Conservation (phyloP, 768 basidiomycete species). For the Xerocomellus chrysenteron region DNA sequence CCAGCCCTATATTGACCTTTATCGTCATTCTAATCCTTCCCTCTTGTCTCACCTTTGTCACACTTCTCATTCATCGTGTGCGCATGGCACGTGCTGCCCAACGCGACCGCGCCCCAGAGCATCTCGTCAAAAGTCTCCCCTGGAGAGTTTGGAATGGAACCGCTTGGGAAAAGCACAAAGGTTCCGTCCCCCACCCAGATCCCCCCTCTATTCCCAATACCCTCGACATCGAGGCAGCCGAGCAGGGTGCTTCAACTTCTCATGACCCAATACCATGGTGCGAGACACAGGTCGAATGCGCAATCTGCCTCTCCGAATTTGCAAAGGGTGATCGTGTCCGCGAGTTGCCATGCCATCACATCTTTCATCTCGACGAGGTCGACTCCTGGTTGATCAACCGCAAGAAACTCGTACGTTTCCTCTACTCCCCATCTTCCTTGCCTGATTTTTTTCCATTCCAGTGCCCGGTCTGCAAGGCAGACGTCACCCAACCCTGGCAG, state of each 20-base stretch:
- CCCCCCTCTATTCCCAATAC: constrained; percentile 22
- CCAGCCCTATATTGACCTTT: constrained; percentile 81
- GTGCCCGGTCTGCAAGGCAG: constrained; percentile 93
- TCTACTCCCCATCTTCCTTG: neutral
- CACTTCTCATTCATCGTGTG: constrained; percentile 85
- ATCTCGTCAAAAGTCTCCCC: constrained; percentile 73
- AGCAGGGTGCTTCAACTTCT: constrained; percentile 21
- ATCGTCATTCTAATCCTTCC: constrained; percentile 88
- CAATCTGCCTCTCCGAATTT: constrained; percentile 90
- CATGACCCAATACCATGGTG: constrained; percentile 65
- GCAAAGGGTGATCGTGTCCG: constrained; percentile 85
- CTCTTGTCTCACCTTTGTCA: constrained; percentile 83
- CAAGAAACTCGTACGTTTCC: constrained; percentile 79
- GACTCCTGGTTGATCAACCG: constrained; percentile 91
- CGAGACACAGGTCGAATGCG: constrained; percentile 81
- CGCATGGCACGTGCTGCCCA: constrained; percentile 80
- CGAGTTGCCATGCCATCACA: constrained; percentile 90
- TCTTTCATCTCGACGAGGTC: constrained; percentile 91
- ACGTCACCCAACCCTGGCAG: constrained; percentile 69
- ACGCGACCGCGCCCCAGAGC: constrained; percentile 81
- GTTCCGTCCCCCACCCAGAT: constrained; percentile 26
- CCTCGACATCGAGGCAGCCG: constrained; percentile 41
- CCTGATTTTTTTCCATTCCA: constrained; percentile 30
- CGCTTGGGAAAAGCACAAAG: constrained; percentile 77
- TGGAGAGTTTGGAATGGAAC: constrained; percentile 82